Evolutionary conservation across 345 rosid genomes (phyloP).

Genomic region (Pugionium cornutum): DNA sequence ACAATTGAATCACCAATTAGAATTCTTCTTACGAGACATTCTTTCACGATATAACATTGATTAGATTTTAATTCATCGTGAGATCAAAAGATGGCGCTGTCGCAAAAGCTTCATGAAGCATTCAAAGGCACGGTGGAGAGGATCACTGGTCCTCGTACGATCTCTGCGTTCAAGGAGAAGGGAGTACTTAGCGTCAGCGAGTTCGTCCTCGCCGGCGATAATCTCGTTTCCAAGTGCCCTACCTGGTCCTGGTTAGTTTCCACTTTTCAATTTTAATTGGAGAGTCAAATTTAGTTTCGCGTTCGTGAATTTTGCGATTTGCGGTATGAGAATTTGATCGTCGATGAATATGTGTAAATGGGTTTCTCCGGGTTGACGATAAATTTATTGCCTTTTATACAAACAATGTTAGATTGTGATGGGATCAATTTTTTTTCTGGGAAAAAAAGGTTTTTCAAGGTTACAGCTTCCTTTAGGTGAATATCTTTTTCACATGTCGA

Average conservation of each 20-base stretch:
- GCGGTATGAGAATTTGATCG: constrained; percentile 2
- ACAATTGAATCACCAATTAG: constrained; percentile 22
- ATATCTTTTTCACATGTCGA: too few relatives aligned
- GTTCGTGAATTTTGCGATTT: constrained; percentile 7
- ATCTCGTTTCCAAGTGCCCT: constrained; percentile 97
- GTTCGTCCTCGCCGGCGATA: constrained; percentile 88
- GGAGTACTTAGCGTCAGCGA: constrained; percentile 96
- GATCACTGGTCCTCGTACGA: constrained; percentile 86
- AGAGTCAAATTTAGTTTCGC: neutral
- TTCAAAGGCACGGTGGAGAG: constrained; percentile 94
- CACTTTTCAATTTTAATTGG: constrained; percentile 2
- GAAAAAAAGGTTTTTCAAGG: neutral
- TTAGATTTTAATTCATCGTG: constrained; percentile 5
- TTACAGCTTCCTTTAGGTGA: neutral
- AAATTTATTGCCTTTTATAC: constrained; percentile 16
- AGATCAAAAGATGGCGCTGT: constrained; percentile 50
- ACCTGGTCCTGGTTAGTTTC: constrained; percentile 92
- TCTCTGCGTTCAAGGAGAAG: constrained; percentile 95
- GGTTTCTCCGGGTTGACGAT: constrained; percentile 12
- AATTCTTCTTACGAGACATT: constrained; percentile 20
- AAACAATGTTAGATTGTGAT: constrained; percentile 19
- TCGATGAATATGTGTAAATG: constrained; percentile 13
- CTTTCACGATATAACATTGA: neutral
- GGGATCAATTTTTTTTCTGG: constrained; percentile 21
- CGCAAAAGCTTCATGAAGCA: constrained; percentile 85